Conservation (phyloP, 805 yeast genomes). For the Candida loeiensis region DNA sequence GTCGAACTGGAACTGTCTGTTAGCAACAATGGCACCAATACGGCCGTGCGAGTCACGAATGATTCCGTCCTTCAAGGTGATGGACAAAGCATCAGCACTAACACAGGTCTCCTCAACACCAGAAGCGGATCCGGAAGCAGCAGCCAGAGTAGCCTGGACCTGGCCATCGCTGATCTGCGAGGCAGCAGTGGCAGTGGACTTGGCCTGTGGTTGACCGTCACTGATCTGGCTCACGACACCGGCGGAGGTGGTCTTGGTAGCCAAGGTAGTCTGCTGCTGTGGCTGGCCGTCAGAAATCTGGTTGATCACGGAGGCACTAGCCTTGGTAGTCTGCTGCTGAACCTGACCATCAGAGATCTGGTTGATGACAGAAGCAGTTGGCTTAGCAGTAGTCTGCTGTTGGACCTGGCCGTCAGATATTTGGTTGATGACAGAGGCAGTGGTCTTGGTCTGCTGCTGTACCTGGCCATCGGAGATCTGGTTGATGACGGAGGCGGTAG, state of each 20-base stretch:
- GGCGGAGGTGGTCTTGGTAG: slow-evolving; percentile 1
- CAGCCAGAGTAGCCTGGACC: slow-evolving; percentile 19
- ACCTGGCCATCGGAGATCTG: slow-evolving; percentile 38
- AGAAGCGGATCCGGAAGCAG: slow-evolving; percentile 7
- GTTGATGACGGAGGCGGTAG: slow-evolving; percentile 21
- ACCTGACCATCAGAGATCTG: slow-evolving; percentile 33
- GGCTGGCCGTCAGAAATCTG: slow-evolving; percentile 37
- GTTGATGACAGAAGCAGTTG: slow-evolving; percentile 18
- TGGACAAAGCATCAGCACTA: slow-evolving; percentile 42
- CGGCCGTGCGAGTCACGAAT: slow-evolving; percentile 61
- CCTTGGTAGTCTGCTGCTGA: slow-evolving; percentile 20
- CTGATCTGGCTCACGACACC: slow-evolving; percentile 25
- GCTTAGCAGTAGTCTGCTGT: slow-evolving; percentile 15
- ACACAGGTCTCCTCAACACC: slow-evolving; percentile 19
- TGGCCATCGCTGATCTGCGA: slow-evolving; percentile 31
- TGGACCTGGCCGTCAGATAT: slow-evolving; percentile 40
- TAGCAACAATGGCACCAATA: slow-evolving; percentile 75
- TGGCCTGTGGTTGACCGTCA: slow-evolving; percentile 56
- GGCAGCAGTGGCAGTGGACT: slow-evolving; percentile 18
- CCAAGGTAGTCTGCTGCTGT: slow-evolving; percentile 20
- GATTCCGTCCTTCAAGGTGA: slow-evolving; percentile 49
- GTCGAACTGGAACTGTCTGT: slow-evolving; percentile 78
- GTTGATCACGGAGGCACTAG: slow-evolving; percentile 22
- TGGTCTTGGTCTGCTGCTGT: slow-evolving; percentile 19
- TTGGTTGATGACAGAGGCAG: slow-evolving; percentile 32